These are phyloP conservation scores for Thinopyrum elongatum DNA, from an alignment of 176 grass and related monocot genomes.

Conservation along the genomic window DNA sequence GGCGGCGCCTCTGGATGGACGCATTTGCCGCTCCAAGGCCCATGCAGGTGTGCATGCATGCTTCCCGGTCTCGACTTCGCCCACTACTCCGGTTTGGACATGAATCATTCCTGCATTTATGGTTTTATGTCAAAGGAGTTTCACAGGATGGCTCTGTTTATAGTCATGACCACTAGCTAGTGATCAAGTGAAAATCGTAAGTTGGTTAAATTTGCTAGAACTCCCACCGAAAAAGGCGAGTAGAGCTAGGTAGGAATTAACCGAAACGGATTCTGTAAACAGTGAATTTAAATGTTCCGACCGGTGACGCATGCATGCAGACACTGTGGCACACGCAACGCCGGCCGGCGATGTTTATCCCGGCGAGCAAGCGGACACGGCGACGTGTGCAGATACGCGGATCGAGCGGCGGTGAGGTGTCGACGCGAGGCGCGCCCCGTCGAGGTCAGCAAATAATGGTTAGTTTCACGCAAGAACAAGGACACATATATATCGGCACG, in stretches of 20 bases:
- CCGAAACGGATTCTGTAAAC: neutral
- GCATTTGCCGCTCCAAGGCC: neutral
- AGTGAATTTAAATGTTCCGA: neutral
- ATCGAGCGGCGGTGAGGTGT: neutral
- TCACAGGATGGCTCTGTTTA: neutral
- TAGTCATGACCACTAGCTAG: neutral
- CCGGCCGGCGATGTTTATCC: neutral
- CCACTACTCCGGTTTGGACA: neutral
- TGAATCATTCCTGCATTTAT: neutral
- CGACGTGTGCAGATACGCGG: neutral
- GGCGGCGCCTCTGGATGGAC: slow-evolving; percentile 3
- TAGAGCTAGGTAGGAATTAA: neutral
- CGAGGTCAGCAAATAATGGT: slow-evolving; percentile 9
- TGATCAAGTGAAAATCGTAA: too few relatives aligned
- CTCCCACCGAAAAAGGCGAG: neutral
- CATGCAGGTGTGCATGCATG: neutral
- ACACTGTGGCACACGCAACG: neutral
- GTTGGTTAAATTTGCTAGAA: neutral
- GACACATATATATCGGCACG: neutral
- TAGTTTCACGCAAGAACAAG: neutral
- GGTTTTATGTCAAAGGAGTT: neutral
- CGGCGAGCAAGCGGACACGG: neutral
- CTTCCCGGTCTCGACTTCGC: neutral
- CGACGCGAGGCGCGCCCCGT: neutral
- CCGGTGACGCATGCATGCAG: neutral